Base-by-base conservation (phyloP, 163 green algal genomes). In the Scenedesmus sp. region DNA sequence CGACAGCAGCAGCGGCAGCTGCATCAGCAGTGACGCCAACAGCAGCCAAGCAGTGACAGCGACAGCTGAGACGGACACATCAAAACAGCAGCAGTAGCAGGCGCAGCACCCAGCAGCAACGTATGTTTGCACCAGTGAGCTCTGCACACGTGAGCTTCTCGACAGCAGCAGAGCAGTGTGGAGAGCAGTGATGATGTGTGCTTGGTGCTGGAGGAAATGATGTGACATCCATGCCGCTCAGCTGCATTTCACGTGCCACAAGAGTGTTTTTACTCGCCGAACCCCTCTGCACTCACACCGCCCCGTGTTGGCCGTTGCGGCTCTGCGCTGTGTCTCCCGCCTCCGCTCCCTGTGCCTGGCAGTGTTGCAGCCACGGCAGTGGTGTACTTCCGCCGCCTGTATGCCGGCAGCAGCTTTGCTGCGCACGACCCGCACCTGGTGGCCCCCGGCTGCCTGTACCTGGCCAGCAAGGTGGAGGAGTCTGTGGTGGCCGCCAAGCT, bases 391-490 rank as follows among this genome's bases (percentile, higher is more conserved):
- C 91, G 95, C 1, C 93, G 95, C 16, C 92, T 96, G 53, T 98
- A 97, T 88, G 89, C 95, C 16, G 72, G 73, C 56, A 93, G 93
- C 85, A 94, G 94, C 93, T 96, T 97, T 70, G 86, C 83, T 22
- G 72, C 91, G 6, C 89, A 95, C 33, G 97, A 98, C 89, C 97
- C 97, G 0, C 94, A 95, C 12, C 49, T 96, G 6, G 81, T 97
- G 6, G 95, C 94, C 16, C 94, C 95, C 9, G 95, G 94, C 24
- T 96, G 94, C 81, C 92, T 98, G 30, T 98, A 97, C 91, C 91
- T 98, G 79, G 96, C 97, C 0, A 94, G 93, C 90, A 98, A 98
- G 68, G 93, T 94, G 24, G 97, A 98, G 93, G 97, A 98, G 92
- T 93, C 93, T 9, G 90, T 95, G 6, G 79, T 98, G 40, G 92